Conservation (phyloP, 192 early-diverging fungal species). For the Coemansia sp. region DNA sequence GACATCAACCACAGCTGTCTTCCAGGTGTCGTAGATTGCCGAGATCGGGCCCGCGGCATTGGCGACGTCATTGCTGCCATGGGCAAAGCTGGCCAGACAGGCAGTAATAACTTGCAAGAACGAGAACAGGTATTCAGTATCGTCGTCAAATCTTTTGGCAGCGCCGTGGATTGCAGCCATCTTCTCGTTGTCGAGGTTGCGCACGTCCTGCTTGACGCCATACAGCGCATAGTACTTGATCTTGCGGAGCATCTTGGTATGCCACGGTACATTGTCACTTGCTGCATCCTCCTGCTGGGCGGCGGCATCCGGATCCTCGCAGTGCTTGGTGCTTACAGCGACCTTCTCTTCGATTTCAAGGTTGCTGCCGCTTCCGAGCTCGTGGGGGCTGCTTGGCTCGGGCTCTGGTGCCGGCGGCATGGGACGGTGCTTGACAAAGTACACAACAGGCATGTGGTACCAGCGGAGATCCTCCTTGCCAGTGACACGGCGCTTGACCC, state of each 20-base stretch:
- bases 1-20: slow-evolving; percentile 47
- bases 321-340: slow-evolving; percentile 11
- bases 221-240: slow-evolving; percentile 33
- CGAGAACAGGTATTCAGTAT: slow-evolving; percentile 79
- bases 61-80: slow-evolving; percentile 84
- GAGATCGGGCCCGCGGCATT: slow-evolving; percentile 82
- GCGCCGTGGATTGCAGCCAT: slow-evolving; percentile 58
- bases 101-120: slow-evolving; percentile 80
- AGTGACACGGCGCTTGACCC: slow-evolving; percentile 60
- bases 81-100: slow-evolving; percentile 78
- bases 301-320: slow-evolving; percentile 9
- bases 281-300: slow-evolving; percentile 8
- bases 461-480: slow-evolving; percentile 66
- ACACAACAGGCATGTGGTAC: slow-evolving; percentile 69
- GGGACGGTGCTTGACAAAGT: slow-evolving; percentile 57
- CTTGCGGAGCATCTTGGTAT: slow-evolving; percentile 5
- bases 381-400: slow-evolving; percentile 17
- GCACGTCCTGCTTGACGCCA: slow-evolving; percentile 55
- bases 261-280: slow-evolving; percentile 7
- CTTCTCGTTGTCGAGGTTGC: slow-evolving; percentile 51
- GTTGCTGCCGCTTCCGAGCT: slow-evolving; percentile 24
- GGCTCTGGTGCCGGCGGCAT: slow-evolving; percentile 24
- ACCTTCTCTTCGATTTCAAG: slow-evolving; percentile 26
- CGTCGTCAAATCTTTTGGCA: slow-evolving; percentile 66
- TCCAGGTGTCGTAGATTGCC: slow-evolving; percentile 72